These are phyloP conservation scores for Mycena venus DNA, from an alignment of 768 basidiomycete genomes.

Conservation along the genomic window DNA sequence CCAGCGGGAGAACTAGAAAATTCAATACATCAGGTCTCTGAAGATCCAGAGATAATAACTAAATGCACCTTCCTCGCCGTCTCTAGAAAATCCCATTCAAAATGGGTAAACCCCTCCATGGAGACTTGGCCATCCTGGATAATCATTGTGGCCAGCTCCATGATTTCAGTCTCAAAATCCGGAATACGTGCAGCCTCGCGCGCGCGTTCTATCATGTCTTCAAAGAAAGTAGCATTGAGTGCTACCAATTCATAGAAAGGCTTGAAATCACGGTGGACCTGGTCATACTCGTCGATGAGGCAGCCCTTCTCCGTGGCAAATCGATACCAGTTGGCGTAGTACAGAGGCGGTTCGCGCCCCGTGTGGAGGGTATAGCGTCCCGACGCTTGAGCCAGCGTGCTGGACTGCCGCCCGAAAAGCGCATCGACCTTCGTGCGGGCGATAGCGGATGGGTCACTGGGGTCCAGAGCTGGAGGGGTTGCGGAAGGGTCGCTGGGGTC, in stretches of 20 bases:
- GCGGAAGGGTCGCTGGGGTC: no score
- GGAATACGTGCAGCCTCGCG: neutral
- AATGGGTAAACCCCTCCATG: no score
- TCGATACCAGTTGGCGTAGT: neutral
- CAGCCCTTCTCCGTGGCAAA: neutral
- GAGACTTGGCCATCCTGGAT: neutral
- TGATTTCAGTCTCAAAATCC: neutral
- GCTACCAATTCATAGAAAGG: neutral
- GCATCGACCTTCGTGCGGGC: neutral
- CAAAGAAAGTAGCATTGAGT: neutral
- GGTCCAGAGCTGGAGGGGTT: no score
- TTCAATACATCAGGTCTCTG: neutral
- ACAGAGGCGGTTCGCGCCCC: neutral
- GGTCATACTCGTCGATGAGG: neutral
- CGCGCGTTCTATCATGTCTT: neutral
- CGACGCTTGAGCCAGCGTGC: neutral
- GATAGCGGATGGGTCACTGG: neutral
- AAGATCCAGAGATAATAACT: neutral
- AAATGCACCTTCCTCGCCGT: neutral
- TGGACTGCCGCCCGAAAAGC: neutral
- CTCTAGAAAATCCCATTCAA: neutral
- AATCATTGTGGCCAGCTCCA: neutral
- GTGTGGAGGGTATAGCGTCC: neutral
- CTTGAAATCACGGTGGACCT: neutral
- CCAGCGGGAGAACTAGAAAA: neutral